Percentiles rank a stretch among this genome's conserved stretches.
These are phyloP conservation scores for Wickerhamiella dianesei DNA, from an alignment of 805 yeast species.

Conservation along the genomic window DNA sequence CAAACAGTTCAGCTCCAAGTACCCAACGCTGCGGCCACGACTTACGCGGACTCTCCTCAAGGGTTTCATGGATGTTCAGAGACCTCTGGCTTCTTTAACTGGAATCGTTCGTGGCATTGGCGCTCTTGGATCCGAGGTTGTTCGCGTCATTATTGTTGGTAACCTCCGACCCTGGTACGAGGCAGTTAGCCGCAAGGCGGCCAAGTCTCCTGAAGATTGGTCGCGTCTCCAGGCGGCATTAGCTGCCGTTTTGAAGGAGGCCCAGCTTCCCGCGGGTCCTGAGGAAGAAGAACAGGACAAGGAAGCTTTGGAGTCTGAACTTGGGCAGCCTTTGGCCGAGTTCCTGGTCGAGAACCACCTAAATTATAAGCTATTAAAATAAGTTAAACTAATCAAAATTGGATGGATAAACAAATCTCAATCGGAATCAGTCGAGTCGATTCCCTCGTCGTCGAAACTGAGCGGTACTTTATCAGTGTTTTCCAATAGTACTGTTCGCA, in stretches of 20 bases:
- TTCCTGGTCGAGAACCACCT: slow-evolving; percentile 37
- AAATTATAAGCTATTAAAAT: slow-evolving; percentile 29
- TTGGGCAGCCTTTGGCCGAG: slow-evolving; percentile 47
- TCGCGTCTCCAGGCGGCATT: slow-evolving; percentile 16
- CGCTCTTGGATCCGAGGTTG: slow-evolving; percentile 76
- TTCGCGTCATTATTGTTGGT: slow-evolving; percentile 70
- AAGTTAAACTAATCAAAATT: too few relatives aligned
- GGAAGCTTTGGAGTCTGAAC: slow-evolving; percentile 37
- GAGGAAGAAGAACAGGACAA: slow-evolving; percentile 24
- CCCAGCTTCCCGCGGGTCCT: slow-evolving; percentile 20
- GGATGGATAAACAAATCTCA: neutral
- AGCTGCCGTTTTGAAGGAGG: slow-evolving; percentile 12
- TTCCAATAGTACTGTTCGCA: slow-evolving; percentile 4
- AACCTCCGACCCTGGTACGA: slow-evolving; percentile 65
- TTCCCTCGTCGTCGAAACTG: slow-evolving; percentile 5
- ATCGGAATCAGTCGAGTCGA: slow-evolving; percentile 18
- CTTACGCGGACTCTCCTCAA: slow-evolving; percentile 84
- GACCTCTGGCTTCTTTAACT: slow-evolving; percentile 79
- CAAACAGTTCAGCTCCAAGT: slow-evolving; percentile 65
- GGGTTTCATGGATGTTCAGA: slow-evolving; percentile 74
- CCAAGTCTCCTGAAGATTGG: slow-evolving; percentile 16
- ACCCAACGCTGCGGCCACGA: slow-evolving; percentile 81
- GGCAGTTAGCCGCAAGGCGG: slow-evolving; percentile 36
- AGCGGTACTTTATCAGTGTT: neutral
- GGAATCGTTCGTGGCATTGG: slow-evolving; percentile 81